Evolutionary conservation across 768 basidiomycete genomes (phyloP).

Genomic region (Bullera alba): DNA sequence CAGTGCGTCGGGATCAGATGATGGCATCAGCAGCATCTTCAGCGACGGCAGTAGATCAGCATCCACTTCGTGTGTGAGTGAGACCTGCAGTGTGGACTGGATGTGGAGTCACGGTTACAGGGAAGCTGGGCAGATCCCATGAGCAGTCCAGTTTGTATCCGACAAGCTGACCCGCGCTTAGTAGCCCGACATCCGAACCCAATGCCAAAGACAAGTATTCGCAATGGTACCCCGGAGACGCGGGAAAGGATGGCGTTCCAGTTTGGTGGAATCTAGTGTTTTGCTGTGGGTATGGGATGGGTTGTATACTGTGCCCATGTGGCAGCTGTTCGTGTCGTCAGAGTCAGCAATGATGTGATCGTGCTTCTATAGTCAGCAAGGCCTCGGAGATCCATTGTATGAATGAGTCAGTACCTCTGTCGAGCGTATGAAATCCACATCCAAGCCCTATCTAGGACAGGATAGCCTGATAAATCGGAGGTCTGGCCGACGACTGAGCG

Average conservation of each 20-base stretch:
- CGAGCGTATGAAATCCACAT: not conserved
- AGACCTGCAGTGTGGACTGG: too few relatives aligned
- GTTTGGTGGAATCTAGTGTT: conserved; percentile 35
- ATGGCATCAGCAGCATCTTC: not conserved
- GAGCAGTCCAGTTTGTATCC: too few relatives aligned
- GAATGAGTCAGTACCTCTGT: not conserved
- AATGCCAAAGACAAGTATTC: conserved; percentile 12
- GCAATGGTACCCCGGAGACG: conserved; percentile 32
- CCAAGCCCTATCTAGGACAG: too few relatives aligned
- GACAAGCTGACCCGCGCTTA: too few relatives aligned
- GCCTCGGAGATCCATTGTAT: not conserved
- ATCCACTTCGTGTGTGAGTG: not conserved
- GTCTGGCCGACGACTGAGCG: too few relatives aligned
- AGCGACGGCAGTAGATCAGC: not conserved
- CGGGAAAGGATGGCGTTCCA: conserved; percentile 19
- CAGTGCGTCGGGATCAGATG: not conserved
- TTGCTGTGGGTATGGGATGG: conserved; percentile 34
- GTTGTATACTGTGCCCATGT: conserved; percentile 31
- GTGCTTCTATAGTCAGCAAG: not conserved
- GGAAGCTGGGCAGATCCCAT: too few relatives aligned
- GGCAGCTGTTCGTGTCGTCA: conserved; percentile 29
- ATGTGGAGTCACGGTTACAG: too few relatives aligned
- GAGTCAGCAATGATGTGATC: conserved; percentile 10
- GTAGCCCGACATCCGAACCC: not conserved
- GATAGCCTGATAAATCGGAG: too few relatives aligned